A percentile compares a stretch with the other conserved stretches of the same genome.
These are phyloP conservation scores for Onygenales sp. DNA, from an alignment of 2,329 filamentous ascomycete genomes.

Conservation along the genomic window DNA sequence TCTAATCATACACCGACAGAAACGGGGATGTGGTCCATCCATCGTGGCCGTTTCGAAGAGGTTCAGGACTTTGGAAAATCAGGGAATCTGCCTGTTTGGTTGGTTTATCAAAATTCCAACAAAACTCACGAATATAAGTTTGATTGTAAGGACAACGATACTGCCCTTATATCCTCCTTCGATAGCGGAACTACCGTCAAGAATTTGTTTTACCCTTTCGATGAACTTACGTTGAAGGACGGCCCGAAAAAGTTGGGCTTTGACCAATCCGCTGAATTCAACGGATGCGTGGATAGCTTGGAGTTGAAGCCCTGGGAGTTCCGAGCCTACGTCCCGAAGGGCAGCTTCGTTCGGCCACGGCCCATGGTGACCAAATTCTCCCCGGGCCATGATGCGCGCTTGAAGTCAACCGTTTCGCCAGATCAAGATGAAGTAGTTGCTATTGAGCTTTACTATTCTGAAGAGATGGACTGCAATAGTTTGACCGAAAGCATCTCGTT, in stretches of 20 bases:
- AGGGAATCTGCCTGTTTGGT: constrained; percentile 39
- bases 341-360: constrained; percentile 40
- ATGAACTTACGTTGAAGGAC: constrained; percentile 42
- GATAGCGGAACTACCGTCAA: constrained; percentile 45
- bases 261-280: constrained; percentile 37
- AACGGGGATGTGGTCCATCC: constrained; percentile 52
- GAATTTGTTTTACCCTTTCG: constrained; percentile 55
- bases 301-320: constrained; percentile 49
- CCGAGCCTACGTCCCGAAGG: constrained; percentile 49
- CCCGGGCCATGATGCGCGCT: constrained; percentile 52
- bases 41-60: constrained; percentile 41
- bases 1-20: constrained; percentile 46
- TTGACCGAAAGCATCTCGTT: constrained; percentile 43
- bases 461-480: constrained; percentile 51
- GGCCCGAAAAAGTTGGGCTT: constrained; percentile 40
- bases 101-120: constrained; percentile 39
- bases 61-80: constrained; percentile 41
- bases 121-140: constrained; percentile 45
- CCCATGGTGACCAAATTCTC: constrained; percentile 52
- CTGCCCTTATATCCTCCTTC: constrained; percentile 50
- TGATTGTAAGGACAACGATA: constrained; percentile 43
- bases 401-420: constrained; percentile 39
- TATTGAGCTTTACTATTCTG: constrained; percentile 50
- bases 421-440: constrained; percentile 36
- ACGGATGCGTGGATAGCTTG: constrained; percentile 48